phyloP scores from a whole-genome alignment of 1,284 basidiomycete genomes.

The Ustilago esculenta region DNA sequence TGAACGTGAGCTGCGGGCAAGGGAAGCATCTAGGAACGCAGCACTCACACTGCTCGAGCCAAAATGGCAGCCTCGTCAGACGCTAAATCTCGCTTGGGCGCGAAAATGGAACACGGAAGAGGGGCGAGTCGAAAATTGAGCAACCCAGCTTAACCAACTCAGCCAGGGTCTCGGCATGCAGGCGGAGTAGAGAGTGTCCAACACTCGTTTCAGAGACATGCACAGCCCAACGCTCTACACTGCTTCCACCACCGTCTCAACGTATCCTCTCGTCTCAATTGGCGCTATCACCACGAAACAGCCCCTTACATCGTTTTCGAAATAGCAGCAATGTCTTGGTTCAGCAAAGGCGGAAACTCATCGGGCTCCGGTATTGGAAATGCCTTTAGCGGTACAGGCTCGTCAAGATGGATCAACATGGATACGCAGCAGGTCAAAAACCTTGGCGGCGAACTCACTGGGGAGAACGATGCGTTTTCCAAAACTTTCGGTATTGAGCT shows the following conservation, averaged over 20 bases:
- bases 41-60: no score
- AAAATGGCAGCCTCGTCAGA: no score
- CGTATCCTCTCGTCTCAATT: no score
- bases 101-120: no score
- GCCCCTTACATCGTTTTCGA: no score
- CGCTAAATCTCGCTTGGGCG: no score
- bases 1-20: no score
- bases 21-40: no score
- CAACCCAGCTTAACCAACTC: neutral
- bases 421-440: slow-evolving; percentile 57
- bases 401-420: slow-evolving; percentile 58
- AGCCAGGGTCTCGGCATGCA: slow-evolving; percentile 13
- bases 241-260: neutral
- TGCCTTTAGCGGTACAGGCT: slow-evolving; percentile 35
- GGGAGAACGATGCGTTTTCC: slow-evolving; percentile 57
- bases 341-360: slow-evolving; percentile 15
- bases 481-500: slow-evolving; percentile 57
- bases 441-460: slow-evolving; percentile 56
- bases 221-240: neutral
- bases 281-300: neutral
- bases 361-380: slow-evolving; percentile 10
- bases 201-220: slow-evolving; percentile 2
- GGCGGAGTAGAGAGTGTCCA: slow-evolving; percentile 9
- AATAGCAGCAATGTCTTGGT: slow-evolving; percentile 35
- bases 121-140: neutral